These are phyloP conservation scores for Tricholoma furcatifolium DNA, from an alignment of 768 basidiomycete species.

Conservation along the genomic window DNA sequence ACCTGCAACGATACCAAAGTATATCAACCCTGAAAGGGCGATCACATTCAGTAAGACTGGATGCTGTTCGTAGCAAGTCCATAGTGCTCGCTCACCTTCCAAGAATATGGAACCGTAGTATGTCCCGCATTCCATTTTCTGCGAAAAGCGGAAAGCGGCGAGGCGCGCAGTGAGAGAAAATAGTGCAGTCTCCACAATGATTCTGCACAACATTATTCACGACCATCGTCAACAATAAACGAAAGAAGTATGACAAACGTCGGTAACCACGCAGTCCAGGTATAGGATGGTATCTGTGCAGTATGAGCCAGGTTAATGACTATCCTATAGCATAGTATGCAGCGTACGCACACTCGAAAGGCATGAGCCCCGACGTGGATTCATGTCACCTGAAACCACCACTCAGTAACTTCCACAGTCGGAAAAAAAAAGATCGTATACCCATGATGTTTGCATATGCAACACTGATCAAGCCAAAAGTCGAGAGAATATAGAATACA, in stretches of 20 bases:
- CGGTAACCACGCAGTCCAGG: constrained; percentile 12
- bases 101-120: constrained; percentile 9
- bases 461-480: constrained; percentile 2
- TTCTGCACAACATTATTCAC: neutral
- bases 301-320: neutral
- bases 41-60: neutral
- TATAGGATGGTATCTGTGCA: constrained; percentile 11
- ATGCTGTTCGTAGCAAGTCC: no score
- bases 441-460: neutral
- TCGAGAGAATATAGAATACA: constrained; percentile 5
- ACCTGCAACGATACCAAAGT: constrained; percentile 13
- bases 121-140: neutral
- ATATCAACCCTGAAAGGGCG: neutral
- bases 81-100: constrained; percentile 3
- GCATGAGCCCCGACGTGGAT: neutral
- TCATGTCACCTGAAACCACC: neutral
- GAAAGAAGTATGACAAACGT: constrained; percentile 5
- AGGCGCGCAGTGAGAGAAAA: constrained; percentile 4
- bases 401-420: neutral
- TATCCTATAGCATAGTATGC: neutral
- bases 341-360: neutral
- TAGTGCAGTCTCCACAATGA: constrained; percentile 9
- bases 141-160: neutral
- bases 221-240: neutral
- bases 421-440: neutral